Evolutionary conservation across 2,329 filamentous ascomycete species (phyloP).

Genomic region (Fusarium humuli): DNA sequence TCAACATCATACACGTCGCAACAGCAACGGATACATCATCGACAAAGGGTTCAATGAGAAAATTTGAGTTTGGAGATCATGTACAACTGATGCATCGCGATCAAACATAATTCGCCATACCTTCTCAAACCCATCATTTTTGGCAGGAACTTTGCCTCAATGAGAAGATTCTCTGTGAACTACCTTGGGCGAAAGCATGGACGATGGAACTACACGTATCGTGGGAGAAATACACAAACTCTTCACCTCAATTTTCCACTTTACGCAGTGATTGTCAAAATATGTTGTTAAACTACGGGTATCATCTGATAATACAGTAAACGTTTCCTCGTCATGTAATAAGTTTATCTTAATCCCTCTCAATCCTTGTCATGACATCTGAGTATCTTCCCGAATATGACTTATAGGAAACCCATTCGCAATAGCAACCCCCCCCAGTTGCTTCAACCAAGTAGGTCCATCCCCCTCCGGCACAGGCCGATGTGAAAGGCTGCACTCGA

Average conservation of each 20-base stretch:
- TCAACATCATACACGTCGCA: too few species aligned
- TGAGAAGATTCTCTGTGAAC: too few species aligned
- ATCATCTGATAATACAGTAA: conserved; percentile 34
- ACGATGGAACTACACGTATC: rapidly evolving
- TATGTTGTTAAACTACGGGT: conserved; percentile 37
- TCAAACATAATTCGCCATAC: not conserved
- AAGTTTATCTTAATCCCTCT: not conserved
- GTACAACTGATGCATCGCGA: not conserved
- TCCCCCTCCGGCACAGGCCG: conserved; percentile 47
- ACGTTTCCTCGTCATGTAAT: conserved; percentile 1
- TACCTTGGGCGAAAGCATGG: not conserved
- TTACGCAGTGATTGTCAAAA: not conserved
- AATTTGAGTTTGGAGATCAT: not conserved
- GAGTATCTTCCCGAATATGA: conserved; percentile 12
- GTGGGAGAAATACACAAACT: not conserved
- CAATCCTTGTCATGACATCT: conserved; percentile 4
- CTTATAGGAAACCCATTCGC: conserved; percentile 52
- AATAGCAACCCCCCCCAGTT: conserved; percentile 49
- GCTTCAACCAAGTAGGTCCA: conserved; percentile 47
- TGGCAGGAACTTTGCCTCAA: too few species aligned
- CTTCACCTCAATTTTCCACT: not conserved
- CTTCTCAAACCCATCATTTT: too few species aligned
- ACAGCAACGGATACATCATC: not conserved
- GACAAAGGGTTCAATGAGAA: not conserved
- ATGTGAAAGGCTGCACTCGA: conserved; percentile 52